A percentile compares a stretch with the other conserved stretches of the same genome.
Conservation (phyloP, 1,139 yeast genomes). For the Yarrowia galli region DNA sequence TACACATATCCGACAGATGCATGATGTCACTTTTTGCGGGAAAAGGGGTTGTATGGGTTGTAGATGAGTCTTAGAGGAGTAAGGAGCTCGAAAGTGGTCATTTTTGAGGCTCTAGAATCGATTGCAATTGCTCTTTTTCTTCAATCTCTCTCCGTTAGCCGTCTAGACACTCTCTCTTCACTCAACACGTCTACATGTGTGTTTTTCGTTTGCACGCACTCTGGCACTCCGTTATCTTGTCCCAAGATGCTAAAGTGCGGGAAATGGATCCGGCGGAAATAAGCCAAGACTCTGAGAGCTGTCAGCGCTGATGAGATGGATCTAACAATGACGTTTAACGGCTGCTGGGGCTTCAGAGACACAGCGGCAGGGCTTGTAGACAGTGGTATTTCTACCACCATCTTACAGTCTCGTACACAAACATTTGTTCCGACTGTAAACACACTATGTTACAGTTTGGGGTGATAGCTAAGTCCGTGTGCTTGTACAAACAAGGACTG, state of each 20-base stretch:
- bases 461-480: slow-evolving; percentile 25
- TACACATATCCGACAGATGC: slow-evolving; percentile 27
- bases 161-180: not conserved
- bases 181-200: not conserved
- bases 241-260: slow-evolving; percentile 22
- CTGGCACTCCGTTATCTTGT: slow-evolving; percentile 12
- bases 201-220: slow-evolving; percentile 9
- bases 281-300: slow-evolving; percentile 1
- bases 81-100: not conserved
- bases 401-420: not conserved
- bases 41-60: not conserved
- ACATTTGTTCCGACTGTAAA: not conserved
- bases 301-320: not conserved
- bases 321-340: not conserved
- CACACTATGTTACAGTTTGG: slow-evolving; percentile 23
- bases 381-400: not conserved
- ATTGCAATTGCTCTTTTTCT: not conserved
- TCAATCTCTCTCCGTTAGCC: not conserved
- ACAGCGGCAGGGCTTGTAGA: not conserved
- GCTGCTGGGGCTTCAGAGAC: not conserved
- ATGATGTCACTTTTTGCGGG: slow-evolving; percentile 31
- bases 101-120: not conserved
- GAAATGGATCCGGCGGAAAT: slow-evolving; percentile 23
- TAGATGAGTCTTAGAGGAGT: not conserved
- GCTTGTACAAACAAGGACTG: slow-evolving; percentile 10